phyloP scores from a whole-genome alignment of 495 filamentous ascomycete species.

The Lentithecium fluviatile region DNA sequence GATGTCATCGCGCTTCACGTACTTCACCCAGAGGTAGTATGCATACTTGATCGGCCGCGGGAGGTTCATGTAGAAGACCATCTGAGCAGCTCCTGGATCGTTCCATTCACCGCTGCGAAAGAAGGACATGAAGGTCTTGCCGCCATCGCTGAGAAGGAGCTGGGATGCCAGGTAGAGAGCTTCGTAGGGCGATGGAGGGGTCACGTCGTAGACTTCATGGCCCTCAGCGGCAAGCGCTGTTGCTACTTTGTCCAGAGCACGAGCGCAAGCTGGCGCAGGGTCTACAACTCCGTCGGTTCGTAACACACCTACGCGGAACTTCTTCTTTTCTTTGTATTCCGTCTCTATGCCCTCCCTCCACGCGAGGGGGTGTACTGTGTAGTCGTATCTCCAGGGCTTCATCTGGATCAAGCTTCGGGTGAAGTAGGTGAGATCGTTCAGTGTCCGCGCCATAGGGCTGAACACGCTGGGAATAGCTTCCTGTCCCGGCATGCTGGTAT shows the following conservation, averaged over 20 bases:
- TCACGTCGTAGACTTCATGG: constrained; percentile 74
- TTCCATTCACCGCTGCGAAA: constrained; percentile 74
- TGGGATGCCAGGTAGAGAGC: constrained; percentile 77
- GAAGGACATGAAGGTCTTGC: constrained; percentile 75
- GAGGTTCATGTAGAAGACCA: constrained; percentile 70
- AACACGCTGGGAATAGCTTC: constrained; percentile 89
- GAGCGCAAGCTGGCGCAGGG: constrained; percentile 77
- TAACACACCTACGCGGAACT: constrained; percentile 74
- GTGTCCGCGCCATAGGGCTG: constrained; percentile 87
- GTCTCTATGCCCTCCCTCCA: constrained; percentile 66
- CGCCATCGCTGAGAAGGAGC: constrained; percentile 84
- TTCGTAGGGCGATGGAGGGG: constrained; percentile 66
- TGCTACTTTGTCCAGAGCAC: constrained; percentile 71
- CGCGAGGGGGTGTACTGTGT: constrained; percentile 76
- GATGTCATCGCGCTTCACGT: constrained; percentile 68
- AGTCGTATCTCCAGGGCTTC: constrained; percentile 91
- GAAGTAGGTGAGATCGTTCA: constrained; percentile 84
- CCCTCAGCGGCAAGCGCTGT: constrained; percentile 66
- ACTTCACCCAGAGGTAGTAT: constrained; percentile 87
- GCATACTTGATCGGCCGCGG: constrained; percentile 74
- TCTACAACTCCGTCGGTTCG: constrained; percentile 82
- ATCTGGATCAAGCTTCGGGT: constrained; percentile 73
- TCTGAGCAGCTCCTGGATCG: constrained; percentile 74
- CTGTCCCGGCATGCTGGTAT: constrained; percentile 90
- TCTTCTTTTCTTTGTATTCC: constrained; percentile 59